Evolutionary conservation across 305 asterid genomes (phyloP), one percentile per base, ranked within the genome.

Genomic region (Solanum chacoense): DNA sequence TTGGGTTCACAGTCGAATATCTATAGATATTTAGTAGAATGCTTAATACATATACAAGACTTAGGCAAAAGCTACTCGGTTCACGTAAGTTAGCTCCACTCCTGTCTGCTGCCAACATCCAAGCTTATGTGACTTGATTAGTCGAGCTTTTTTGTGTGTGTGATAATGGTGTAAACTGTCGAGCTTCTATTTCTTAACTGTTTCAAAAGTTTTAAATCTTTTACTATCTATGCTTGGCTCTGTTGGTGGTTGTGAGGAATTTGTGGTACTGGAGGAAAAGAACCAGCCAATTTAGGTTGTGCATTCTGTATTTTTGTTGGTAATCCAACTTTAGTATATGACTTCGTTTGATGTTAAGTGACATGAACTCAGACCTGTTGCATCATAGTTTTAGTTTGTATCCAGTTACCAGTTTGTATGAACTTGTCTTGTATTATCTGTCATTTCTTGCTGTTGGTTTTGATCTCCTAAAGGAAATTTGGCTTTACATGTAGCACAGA

Each of bases 401-500:
- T 35, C 50, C 45, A 36, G 55, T 20, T 75, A 2, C 50, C n/a
- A 34, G 45, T 36, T 42, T 40, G 37, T 78, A 3, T 37, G 63
- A 11, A 0, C 34, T 37, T 10, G 13, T 18, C 24, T 79, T 24
- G 63, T 80, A 40, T 80, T 40, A 29, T 81, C 28, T 5, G 71
- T 81, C 38, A 81, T 7, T 78, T 38, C 35, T 45, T 81, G 38
- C 38, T 81, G 10, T 5, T 42, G 38, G 71, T 81, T 42, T 81
- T 83, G 87, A 83, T 28, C 38, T 16, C 38, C 86, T 81, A 81
- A 50, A 83, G 73, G 87, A 83, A 79, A 31, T 11, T 83, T 83
- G 73, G 31, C 31, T 83, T 50, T 50, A 3, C 22, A 12, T 83
- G 87, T 83, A 83, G 73, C 37, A 24, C 97, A 96, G 98, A 97